Base-by-base conservation (phyloP, 1,284 basidiomycete species). In the Hymenochaete sp. region DNA sequence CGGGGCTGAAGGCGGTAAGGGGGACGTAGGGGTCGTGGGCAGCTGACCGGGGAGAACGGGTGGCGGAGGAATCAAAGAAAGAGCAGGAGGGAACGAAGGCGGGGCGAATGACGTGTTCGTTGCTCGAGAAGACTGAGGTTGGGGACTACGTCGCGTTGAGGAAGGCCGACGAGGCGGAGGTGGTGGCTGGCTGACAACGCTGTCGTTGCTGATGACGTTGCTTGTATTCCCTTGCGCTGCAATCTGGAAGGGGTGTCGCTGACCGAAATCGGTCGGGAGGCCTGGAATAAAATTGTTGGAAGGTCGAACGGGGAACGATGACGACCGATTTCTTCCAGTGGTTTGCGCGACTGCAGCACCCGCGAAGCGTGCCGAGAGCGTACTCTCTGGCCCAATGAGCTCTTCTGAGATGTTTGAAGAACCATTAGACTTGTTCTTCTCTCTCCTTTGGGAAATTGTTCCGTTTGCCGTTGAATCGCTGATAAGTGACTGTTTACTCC, bases 21-120 rank as follows among this genome's bases (percentile, higher is more conserved):
- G 83, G 3, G 86, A 88, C 35, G 71, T 72, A 6, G 86, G 84
- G 3, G 82, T 83, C 4, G 76, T 77, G 21, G 81, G 83, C 14
- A 85, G 65, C 53, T 71, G 73, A 18, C 65, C 66, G 36, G 72
- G 65, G 26, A 73, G 64, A 55, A 72, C 65, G 35, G 70, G 69
- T 18, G 72, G 62, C n/a, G 73, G 72, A 13, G 72, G 71, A 22
- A 72, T 65, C 24, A 76, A 66, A n/a, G 70, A 61, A 19, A 62
- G 49, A 14, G 59, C 62, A 39, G 57, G 24, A 49, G 50, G 29
- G 48, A 45, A 39, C 8, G 57, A 51, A 18, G 62, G 52, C 16
- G 65, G 60, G n/a, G 40, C 35, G 0, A 71, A 66, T 13, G 68
- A 69, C 19, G 71, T 55, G 8, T 74, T 57, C 48, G 75, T 73